Percentiles rank a stretch among this genome's conserved stretches.
phyloP scores from a whole-genome alignment of 225 moss, liverwort and hornwort species.

The Antitrichia curtipendula region DNA sequence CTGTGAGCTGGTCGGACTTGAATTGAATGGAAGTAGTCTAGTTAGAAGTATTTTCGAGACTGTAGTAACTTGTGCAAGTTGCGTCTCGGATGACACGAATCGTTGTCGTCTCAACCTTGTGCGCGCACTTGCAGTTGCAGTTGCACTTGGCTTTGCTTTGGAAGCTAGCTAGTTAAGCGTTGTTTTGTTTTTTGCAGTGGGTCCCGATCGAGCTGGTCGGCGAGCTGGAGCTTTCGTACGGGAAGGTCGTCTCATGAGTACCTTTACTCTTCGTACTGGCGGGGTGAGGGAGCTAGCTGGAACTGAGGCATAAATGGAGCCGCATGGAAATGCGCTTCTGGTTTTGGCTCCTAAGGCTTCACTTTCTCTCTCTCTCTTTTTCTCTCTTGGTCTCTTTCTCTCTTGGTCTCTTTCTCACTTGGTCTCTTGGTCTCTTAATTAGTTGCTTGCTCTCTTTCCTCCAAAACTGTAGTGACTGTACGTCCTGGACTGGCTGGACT shows the following conservation, averaged over 20 bases:
- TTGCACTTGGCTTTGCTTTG: not conserved
- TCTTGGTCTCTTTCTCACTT: not conserved
- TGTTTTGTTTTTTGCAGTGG: not conserved
- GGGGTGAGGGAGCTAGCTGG: not conserved
- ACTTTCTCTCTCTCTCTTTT: not conserved
- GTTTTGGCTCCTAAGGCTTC: not conserved
- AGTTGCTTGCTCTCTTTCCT: not conserved
- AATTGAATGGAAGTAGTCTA: not conserved
- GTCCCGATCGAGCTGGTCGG: not conserved
- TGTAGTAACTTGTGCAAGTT: not conserved
- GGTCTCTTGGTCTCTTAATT: not conserved
- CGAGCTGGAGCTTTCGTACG: slow-evolving; percentile 6
- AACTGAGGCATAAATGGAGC: slow-evolving; percentile 3
- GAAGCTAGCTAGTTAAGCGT: not conserved
- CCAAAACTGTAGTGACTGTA: not conserved
- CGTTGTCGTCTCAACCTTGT: not conserved
- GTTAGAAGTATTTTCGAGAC: not conserved
- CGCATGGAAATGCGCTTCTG: not conserved
- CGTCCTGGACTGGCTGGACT: not conserved
- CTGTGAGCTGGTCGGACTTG: not conserved
- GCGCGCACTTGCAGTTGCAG: not conserved
- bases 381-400: not conserved
- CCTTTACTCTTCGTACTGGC: not conserved
- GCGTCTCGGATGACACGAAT: not conserved
- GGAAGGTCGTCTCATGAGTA: slow-evolving; percentile 6